These are phyloP conservation scores for Nyctanthes arbortristis DNA, from an alignment of 257 asterid species.

Conservation along the genomic window DNA sequence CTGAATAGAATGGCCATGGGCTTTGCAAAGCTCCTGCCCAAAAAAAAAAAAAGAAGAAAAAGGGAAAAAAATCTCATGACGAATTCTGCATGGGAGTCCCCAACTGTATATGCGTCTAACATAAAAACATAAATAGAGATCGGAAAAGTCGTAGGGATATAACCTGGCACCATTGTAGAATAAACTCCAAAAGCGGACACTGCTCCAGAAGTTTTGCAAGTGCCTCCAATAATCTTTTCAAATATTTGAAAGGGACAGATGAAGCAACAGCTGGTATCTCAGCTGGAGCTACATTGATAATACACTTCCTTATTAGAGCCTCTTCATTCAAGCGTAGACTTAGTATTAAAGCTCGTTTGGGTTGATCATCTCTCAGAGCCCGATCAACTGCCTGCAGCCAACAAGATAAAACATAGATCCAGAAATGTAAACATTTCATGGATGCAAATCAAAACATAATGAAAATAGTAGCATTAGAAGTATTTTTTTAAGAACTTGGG, in stretches of 20 bases:
- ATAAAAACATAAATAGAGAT: background rate
- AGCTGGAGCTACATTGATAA: constrained; percentile 58
- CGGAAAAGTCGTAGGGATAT: constrained; percentile 7
- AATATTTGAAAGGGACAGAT: constrained; percentile 71
- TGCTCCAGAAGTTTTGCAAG: constrained; percentile 84
- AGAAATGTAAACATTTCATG: background rate
- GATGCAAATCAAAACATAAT: background rate
- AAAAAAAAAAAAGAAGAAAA: constrained; percentile 6
- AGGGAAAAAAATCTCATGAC: background rate
- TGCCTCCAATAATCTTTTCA: constrained; percentile 86
- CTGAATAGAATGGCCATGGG: constrained; percentile 76
- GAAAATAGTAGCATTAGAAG: constrained; percentile 1
- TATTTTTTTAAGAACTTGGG: background rate
- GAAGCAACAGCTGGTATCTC: constrained; percentile 87
- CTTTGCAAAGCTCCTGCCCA: constrained; percentile 73
- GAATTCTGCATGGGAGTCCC: background rate
- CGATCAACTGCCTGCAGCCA: constrained; percentile 81
- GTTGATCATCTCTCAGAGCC: constrained; percentile 67
- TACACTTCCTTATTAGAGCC: constrained; percentile 75
- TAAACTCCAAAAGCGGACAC: constrained; percentile 85
- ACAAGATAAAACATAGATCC: constrained; percentile 15
- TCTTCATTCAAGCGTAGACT: constrained; percentile 95
- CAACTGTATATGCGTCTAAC: background rate
- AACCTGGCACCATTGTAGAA: constrained; percentile 95
- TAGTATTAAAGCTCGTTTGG: constrained; percentile 75